Percentiles rank a stretch among this genome's conserved stretches.
Evolutionary conservation across 306 rosid species (phyloP).

Genomic region (Lotus japonicus): DNA sequence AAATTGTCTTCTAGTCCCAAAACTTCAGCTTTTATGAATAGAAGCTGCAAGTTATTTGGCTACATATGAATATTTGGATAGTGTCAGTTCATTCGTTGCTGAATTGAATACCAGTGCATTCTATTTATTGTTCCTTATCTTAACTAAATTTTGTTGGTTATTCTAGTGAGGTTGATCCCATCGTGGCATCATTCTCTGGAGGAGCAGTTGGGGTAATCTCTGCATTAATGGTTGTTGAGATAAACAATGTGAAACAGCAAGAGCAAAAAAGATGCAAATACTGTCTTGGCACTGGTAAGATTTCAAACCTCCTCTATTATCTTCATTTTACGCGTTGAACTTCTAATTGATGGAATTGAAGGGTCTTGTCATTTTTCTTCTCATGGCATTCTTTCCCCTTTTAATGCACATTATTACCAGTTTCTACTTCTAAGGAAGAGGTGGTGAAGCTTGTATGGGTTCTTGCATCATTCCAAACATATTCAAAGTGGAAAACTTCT

Average conservation of each 20-base stretch:
- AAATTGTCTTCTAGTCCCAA: background rate
- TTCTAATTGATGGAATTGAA: background rate
- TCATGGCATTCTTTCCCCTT: background rate
- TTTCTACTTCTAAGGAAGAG: background rate
- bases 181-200: conserved; percentile 97
- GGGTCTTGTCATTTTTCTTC: background rate
- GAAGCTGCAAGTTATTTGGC: background rate
- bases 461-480: background rate
- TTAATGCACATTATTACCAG: background rate
- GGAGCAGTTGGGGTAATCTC: conserved; percentile 98
- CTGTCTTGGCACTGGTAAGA: conserved; percentile 93
- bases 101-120: background rate
- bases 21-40: background rate
- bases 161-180: conserved; percentile 95
- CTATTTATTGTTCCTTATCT: background rate
- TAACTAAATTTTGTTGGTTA: conserved; percentile 17
- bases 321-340: background rate
- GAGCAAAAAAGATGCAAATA: conserved; percentile 97
- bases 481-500: conserved; percentile 1
- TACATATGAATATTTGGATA: background rate
- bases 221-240: conserved; percentile 94
- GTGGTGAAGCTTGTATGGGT: background rate
- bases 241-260: conserved; percentile 90
- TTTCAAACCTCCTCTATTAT: background rate
- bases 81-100: background rate